phyloP scores from a whole-genome alignment of 2,329 filamentous ascomycete species.

The Penicillium hordei region DNA sequence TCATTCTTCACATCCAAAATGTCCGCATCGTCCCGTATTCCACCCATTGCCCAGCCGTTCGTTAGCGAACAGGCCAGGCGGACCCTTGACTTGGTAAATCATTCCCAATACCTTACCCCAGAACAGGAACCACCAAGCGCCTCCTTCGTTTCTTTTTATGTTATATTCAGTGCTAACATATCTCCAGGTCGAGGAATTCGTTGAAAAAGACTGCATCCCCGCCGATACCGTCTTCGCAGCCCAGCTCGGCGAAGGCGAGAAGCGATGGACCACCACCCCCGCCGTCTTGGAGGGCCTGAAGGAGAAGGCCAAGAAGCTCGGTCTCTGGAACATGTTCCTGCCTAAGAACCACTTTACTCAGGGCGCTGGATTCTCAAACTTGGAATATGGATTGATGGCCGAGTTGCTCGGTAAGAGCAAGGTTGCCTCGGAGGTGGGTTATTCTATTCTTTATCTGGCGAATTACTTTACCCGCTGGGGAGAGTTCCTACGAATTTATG shows the following conservation, averaged over 20 bases:
- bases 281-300: conserved; percentile 86
- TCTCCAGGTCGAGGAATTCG: conserved; percentile 82
- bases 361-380: conserved; percentile 88
- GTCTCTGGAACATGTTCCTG: conserved; percentile 98
- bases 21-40: conserved; percentile 55
- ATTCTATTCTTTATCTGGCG: not conserved
- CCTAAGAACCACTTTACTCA: conserved; percentile 94
- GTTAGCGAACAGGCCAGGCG: conserved; percentile 84
- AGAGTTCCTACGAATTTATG: not conserved
- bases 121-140: not conserved
- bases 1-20: conserved; percentile 36
- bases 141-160: not conserved
- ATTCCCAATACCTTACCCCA: not conserved
- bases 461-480: not conserved
- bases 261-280: conserved; percentile 79
- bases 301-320: conserved; percentile 74
- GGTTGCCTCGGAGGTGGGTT: conserved; percentile 67
- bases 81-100: conserved; percentile 69
- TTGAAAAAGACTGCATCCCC: conserved; percentile 90
- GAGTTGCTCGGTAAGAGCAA: conserved; percentile 88
- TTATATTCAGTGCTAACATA: not conserved
- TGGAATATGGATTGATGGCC: conserved; percentile 97
- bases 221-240: conserved; percentile 78
- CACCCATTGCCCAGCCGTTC: conserved; percentile 58
- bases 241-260: conserved; percentile 72